Evolutionary conservation across 345 rosid genomes (phyloP), one percentile per base, ranked within the genome.

Genomic region (Hibiscus trionum): DNA sequence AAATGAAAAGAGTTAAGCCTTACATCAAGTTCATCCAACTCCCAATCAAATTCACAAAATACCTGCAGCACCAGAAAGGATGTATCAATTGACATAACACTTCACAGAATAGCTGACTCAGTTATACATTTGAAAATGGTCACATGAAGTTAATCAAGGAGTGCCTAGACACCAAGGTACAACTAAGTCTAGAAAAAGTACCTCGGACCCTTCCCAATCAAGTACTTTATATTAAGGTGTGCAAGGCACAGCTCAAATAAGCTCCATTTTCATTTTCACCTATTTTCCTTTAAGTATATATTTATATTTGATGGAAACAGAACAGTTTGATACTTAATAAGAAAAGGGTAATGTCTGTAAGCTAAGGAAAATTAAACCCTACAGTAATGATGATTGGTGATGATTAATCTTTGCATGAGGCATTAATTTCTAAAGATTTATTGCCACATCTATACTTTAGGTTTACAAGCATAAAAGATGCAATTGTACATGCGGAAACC

Each of bases 21-120:
- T 80, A 93, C 99, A 90, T 96, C 89, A 75, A 89, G 81, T 70
- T 91, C 93, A 64, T 96, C 99, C 21, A 89, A 15, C 69, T 86
- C 93, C 99, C 99, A 96, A 83, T 96, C 99, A 77, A 88, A 96
- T 72, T 91, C 97, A 71, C 98, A 88, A 12, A 96, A 81, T 77
- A 96, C 85, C 99, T 93, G 91, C 86, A 89, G 58, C 72, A 19
- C 58, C 29, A 61, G 66, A 80, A 50, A 76, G 56, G 16, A 73
- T 26, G 47, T 7, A 53, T 82, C 70, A 84, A 58, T 24, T 21
- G 50, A 47, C 10, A 27, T 33, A 66, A 44, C 24, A 37, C 16
- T 50, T 15, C 6, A 1, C 50, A 62, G 39, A 50, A 16, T 8
- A 56, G 7, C 70, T 67, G 62, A 29, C 44, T 12, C 27, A 21